These are phyloP conservation scores for Stephanodiscus minutulus DNA, from an alignment of 108 stramenopile genomes.

Conservation along the genomic window DNA sequence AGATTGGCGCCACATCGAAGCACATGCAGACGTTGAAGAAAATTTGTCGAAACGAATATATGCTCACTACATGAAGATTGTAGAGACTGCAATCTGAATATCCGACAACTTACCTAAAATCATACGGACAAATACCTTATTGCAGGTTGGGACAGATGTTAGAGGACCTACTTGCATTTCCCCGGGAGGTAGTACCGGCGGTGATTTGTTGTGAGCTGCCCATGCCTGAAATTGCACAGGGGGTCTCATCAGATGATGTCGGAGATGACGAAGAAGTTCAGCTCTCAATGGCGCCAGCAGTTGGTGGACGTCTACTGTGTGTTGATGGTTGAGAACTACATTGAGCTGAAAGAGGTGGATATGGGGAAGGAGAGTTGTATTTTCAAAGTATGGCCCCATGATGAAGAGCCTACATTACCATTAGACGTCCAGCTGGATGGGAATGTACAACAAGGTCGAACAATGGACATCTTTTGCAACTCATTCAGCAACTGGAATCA, in stretches of 20 bases:
- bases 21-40: constrained; percentile 84
- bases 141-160: constrained; percentile 64
- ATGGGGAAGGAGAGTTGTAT: constrained; percentile 76
- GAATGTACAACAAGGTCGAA: background rate
- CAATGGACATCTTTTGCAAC: constrained; percentile 24
- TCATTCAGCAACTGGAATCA: constrained; percentile 31
- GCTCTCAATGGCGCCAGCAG: constrained; percentile 64
- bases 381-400: constrained; percentile 79
- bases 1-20: constrained; percentile 76
- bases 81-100: constrained; percentile 23
- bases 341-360: constrained; percentile 49
- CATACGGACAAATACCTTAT: constrained; percentile 59
- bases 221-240: background rate
- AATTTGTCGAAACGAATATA: constrained; percentile 52
- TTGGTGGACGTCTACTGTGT: constrained; percentile 64
- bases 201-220: constrained; percentile 49
- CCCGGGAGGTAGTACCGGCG: constrained; percentile 54
- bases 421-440: constrained; percentile 50
- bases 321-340: constrained; percentile 71
- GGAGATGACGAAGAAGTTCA: constrained; percentile 38
- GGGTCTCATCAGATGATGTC: background rate
- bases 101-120: constrained; percentile 30
- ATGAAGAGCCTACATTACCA: constrained; percentile 61
- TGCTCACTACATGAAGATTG: background rate
- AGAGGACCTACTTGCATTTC: constrained; percentile 78